A percentile compares a stretch with the other conserved stretches of the same genome.
Conservation (phyloP, 108 stramenopile genomes). For the Skeletonema grethae region DNA sequence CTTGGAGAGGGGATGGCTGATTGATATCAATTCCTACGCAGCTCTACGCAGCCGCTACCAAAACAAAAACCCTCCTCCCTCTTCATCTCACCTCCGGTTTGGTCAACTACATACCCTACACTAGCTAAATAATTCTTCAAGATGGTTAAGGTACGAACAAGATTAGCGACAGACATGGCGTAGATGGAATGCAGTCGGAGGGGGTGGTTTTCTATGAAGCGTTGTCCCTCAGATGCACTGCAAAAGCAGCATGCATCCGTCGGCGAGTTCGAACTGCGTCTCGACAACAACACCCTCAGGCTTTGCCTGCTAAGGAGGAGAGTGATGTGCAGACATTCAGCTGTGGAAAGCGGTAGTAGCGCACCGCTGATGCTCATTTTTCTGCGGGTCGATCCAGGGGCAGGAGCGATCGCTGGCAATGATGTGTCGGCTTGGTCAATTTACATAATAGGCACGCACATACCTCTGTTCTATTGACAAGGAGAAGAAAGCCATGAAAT, state of each 20-base stretch:
- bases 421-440: neutral
- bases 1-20: no score
- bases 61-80: neutral
- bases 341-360: neutral
- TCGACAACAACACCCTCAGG: neutral
- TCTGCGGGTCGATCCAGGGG: neutral
- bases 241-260: neutral
- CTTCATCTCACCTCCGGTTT: neutral
- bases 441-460: neutral
- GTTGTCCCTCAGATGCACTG: neutral
- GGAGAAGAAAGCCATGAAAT: no score
- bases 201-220: neutral
- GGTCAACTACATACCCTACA: neutral
- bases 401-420: neutral
- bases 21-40: neutral
- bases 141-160: slow-evolving; percentile 7
- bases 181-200: neutral
- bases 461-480: neutral
- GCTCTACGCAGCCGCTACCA: neutral
- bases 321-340: neutral
- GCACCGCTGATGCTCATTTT: no score
- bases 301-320: neutral
- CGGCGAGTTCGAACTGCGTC: neutral
- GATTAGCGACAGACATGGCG: neutral
- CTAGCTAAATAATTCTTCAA: neutral